A percentile compares a stretch with the other conserved stretches of the same genome.
phyloP scores from a whole-genome alignment of 73 alveolate genomes.

The Tetrahymena borealis region DNA sequence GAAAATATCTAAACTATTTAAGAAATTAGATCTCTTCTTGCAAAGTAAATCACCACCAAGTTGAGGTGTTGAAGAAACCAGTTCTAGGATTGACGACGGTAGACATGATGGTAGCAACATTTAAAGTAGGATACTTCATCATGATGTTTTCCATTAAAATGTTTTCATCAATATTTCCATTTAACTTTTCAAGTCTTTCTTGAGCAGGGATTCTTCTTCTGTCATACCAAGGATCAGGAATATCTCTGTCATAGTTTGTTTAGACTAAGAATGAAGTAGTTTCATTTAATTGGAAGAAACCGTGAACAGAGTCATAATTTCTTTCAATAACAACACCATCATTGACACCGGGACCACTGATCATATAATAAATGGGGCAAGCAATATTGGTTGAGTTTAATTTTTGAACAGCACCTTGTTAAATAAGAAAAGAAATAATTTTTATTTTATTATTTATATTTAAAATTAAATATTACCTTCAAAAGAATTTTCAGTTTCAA shows the following conservation, averaged over 20 bases:
- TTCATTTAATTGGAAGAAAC: background rate
- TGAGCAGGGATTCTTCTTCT: conserved; percentile 1
- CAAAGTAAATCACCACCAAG: background rate
- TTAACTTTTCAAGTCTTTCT: background rate
- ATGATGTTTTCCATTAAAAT: background rate
- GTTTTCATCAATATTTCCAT: background rate
- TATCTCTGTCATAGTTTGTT: background rate
- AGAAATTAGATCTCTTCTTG: too few species aligned
- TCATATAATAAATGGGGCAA: background rate
- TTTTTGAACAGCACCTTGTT: background rate
- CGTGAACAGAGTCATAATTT: background rate
- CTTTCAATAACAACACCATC: background rate
- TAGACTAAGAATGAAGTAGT: background rate
- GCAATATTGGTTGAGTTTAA: background rate
- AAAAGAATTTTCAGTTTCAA: background rate
- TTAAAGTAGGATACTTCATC: background rate
- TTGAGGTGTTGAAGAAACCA: background rate
- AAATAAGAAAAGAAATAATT: background rate
- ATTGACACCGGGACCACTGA: background rate
- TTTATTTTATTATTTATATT: background rate
- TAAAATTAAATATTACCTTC: background rate
- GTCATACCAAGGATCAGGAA: background rate
- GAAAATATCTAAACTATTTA: too few species aligned
- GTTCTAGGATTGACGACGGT: background rate
- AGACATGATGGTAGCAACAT: background rate